phyloP scores from a whole-genome alignment of 352 stramenopile genomes.

The Peronospora destructor region DNA sequence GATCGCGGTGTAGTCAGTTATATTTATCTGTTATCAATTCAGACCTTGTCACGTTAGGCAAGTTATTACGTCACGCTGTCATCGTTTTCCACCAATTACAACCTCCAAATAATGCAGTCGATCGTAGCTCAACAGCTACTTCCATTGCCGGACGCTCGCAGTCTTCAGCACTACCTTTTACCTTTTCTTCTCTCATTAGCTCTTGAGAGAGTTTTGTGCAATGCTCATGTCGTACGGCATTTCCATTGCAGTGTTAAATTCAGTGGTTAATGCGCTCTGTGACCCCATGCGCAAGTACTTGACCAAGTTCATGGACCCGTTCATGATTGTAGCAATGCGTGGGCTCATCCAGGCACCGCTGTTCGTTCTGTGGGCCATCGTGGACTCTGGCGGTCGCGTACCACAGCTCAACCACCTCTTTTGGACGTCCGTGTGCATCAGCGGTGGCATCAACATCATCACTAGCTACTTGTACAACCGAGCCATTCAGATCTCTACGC shows the following conservation, averaged over 20 bases:
- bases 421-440: slow-evolving; percentile 72
- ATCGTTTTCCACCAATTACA: slow-evolving; percentile 17
- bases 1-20: too few relatives aligned
- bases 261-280: slow-evolving; percentile 68
- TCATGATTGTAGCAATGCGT: slow-evolving; percentile 62
- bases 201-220: not conserved
- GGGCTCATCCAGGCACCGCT: slow-evolving; percentile 66
- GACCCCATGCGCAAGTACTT: slow-evolving; percentile 82
- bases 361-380: slow-evolving; percentile 59
- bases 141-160: too few relatives aligned
- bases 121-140: too few relatives aligned
- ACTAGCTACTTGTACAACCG: slow-evolving; percentile 83
- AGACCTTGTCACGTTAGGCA: too few relatives aligned
- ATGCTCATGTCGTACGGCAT: slow-evolving; percentile 65
- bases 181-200: too few relatives aligned
- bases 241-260: slow-evolving; percentile 75
- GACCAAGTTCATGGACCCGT: slow-evolving; percentile 78
- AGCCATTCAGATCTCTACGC: slow-evolving; percentile 76
- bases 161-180: too few relatives aligned
- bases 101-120: not conserved
- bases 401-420: slow-evolving; percentile 73
- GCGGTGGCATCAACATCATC: slow-evolving; percentile 67
- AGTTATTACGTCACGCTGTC: not conserved
- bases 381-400: slow-evolving; percentile 43
- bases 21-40: too few relatives aligned